Conservation (phyloP, 2,329 filamentous ascomycete species). For the Pseudocercospora fuligena region DNA sequence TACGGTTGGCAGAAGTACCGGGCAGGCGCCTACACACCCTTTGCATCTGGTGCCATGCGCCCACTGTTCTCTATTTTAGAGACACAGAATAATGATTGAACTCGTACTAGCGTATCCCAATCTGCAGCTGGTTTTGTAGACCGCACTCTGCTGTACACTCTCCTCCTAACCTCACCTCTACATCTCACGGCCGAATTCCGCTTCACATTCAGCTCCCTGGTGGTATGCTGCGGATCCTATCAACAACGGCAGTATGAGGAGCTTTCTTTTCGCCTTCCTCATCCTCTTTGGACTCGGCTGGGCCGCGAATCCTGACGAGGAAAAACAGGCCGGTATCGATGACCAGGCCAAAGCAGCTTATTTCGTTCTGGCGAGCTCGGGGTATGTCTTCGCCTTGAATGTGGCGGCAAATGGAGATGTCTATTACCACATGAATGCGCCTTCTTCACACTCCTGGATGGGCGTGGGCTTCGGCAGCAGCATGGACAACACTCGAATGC, state of each 20-base stretch:
- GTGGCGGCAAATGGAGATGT: conserved; percentile 38
- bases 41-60: background rate
- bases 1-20: conserved; percentile 1
- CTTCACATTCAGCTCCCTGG: background rate
- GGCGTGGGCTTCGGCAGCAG: conserved; percentile 49
- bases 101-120: background rate
- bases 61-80: background rate
- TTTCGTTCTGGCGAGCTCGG: conserved; percentile 31
- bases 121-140: conserved; percentile 3
- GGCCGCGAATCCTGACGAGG: conserved; percentile 23
- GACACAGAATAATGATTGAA: background rate
- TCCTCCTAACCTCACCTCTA: background rate
- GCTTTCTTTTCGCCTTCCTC: conserved; percentile 20
- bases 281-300: conserved; percentile 20
- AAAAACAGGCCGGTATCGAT: conserved; percentile 28
- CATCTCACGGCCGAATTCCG: background rate
- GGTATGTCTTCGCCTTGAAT: conserved; percentile 37
- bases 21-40: conserved; percentile 1
- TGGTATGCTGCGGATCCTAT: conserved; percentile 14
- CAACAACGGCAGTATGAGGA: conserved; percentile 19
- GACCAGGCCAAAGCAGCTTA: conserved; percentile 33
- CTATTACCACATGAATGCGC: conserved; percentile 40
- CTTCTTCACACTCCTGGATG: conserved; percentile 49
- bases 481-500: conserved; percentile 52
- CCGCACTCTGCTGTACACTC: background rate